Base-by-base conservation (phyloP, 345 rosid species). In the Hibiscus syriacus region DNA sequence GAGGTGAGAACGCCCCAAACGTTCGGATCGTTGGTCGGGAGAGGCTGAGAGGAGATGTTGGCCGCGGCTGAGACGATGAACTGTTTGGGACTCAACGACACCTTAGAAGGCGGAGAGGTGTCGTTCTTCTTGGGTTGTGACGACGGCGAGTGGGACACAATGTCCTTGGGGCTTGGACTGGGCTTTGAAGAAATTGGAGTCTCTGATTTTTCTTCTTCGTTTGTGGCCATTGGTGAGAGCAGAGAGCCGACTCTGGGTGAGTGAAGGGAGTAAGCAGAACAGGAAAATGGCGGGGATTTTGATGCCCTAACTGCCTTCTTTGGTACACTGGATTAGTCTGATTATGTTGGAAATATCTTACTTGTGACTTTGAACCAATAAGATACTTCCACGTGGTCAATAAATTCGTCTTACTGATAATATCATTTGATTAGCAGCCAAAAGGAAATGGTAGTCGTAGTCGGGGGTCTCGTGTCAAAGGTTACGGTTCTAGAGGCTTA, bases 1-100 rank as follows among this genome's bases (percentile, higher is more conserved):
- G 96, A 97, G 64, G 96, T 91, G 73, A 94, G 97, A 64, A 94
- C 93, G 2, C 87, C 97, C 97, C 96, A 94, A 30, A 89, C 99
- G 43, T 78, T 56, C 0, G 89, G 82, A 55, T 87, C 96, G 67
- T 74, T 72, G 75, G 83, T 81, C 49, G 76, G 81, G 48, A 94
- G 83, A 52, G 93, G 87, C 79, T 89, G 90, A 26, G 95, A 74
- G 36, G 96, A 70, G 78, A 86, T 68, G 20, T 79, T 87, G 67
- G 84, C 68, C 64, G 97, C 96, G 36, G 71, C 87, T 16, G 89
- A 79, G 76, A 77, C 55, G 30, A 87, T 76, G 79, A 80, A 85
- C 11, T 82, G 84, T 70, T 70, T 74, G 7, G 86, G 76, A 55
- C 73, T 76, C 69, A 65, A 45, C 60, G 84, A 75, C 71, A 81